Evolutionary conservation across 495 filamentous ascomycete genomes (phyloP).

Genomic region (Neurospora sp.): DNA sequence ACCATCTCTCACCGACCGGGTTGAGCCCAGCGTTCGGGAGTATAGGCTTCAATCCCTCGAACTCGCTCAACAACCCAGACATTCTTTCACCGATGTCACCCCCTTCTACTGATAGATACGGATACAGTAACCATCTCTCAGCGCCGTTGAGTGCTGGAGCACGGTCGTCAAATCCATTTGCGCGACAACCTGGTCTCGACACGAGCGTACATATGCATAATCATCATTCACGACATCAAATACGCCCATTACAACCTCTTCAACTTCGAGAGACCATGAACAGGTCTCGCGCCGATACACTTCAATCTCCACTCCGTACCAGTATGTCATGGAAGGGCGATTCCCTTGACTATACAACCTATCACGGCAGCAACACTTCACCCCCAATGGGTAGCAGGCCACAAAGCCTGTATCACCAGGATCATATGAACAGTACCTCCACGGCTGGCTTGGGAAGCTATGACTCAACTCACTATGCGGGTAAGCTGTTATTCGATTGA

Average conservation of each 20-base stretch:
- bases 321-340: conserved; percentile 55
- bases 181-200: conserved; percentile 39
- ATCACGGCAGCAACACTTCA: conserved; percentile 31
- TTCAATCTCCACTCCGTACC: conserved; percentile 49
- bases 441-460: conserved; percentile 28
- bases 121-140: conserved; percentile 41
- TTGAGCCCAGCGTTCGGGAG: conserved; percentile 52
- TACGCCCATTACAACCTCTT: conserved; percentile 44
- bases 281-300: conserved; percentile 47
- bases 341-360: conserved; percentile 44
- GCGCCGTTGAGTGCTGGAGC: conserved; percentile 37
- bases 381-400: conserved; percentile 36
- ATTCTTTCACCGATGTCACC: conserved; percentile 45
- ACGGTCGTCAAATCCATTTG: conserved; percentile 47
- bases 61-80: conserved; percentile 36
- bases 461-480: conserved; percentile 42
- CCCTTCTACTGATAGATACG: conserved; percentile 40
- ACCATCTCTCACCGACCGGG: conserved; percentile 51
- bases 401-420: conserved; percentile 25
- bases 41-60: conserved; percentile 47
- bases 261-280: conserved; percentile 50
- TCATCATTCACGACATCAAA: conserved; percentile 29
- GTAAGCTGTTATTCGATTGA: conserved; percentile 26
- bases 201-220: conserved; percentile 37
- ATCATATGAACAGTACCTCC: conserved; percentile 16